Conservation (phyloP, 2,329 filamentous ascomycete species). For the Furcasterigmium furcatum region DNA sequence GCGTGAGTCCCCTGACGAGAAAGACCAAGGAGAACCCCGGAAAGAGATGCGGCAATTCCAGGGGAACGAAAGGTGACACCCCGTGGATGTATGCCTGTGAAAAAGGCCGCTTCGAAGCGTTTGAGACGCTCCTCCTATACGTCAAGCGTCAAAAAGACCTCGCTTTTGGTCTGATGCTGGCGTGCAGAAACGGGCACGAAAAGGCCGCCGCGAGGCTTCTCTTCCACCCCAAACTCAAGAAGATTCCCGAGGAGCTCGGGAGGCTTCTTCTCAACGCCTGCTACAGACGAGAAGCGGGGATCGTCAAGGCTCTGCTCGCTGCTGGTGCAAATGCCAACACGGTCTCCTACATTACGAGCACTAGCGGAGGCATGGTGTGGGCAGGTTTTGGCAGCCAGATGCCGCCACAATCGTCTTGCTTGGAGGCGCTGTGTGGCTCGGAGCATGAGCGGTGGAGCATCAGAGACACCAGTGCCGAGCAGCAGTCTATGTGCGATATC, state of each 20-base stretch:
- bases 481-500: neutral
- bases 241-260: neutral
- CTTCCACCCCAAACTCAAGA: neutral
- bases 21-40: neutral
- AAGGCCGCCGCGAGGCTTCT: neutral
- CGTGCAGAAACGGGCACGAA: too few species aligned
- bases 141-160: too few species aligned
- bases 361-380: too few species aligned
- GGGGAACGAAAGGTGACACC: neutral
- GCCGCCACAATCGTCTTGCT: too few species aligned
- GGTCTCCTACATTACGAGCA: too few species aligned
- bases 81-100: neutral
- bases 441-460: too few species aligned
- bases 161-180: too few species aligned
- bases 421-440: neutral
- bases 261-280: neutral
- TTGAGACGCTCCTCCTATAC: neutral
- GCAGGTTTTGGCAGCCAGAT: too few species aligned
- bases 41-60: too few species aligned
- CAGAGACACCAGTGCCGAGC: too few species aligned
- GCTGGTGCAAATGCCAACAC: neutral
- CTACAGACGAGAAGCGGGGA: neutral
- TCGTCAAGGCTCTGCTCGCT: neutral
- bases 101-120: neutral
- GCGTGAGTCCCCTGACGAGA: conserved; percentile 15